Base-by-base conservation (phyloP, 1,139 yeast species). In the Meyerozyma carpophila region DNA sequence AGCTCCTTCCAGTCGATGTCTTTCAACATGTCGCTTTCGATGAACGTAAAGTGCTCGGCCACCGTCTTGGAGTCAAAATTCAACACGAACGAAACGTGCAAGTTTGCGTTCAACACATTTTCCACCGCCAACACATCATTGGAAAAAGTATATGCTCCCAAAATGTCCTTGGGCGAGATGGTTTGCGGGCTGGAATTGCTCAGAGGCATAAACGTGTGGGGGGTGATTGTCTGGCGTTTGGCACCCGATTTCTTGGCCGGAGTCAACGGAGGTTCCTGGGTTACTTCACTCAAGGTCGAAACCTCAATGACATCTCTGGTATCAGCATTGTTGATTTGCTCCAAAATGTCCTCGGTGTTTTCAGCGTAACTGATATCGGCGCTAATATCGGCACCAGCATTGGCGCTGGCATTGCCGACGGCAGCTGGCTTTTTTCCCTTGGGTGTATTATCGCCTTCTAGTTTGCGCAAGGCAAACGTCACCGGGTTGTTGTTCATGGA, bases 1-100 rank as follows among this genome's bases (percentile, higher is more conserved):
- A 91, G 71, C 54, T 89, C 96, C 57, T 83, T 84, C 98, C 98
- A 91, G 61, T 91, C 98, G 39, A 93, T 77, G 54, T 89, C 96
- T 43, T 81, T 77, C 31, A 91, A 62, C 43, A 91, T 79, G 61
- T 91, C 98, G 44, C 82, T 73, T 60, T 93, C 98, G 51, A 93
- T 86, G 43, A 86, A 61, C 0, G 98, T 91, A 62, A 93, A 73
- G 55, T 91, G 97, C 45, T 81, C 76, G 5, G 95, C 89, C 36
- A 93, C 66, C 0, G 76, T 66, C 43, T 69, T 65, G 1, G 96
- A 81, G 44, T 77, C 81, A 59, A 79, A 84, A 60, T 85, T 80
- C 53, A 91, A 70, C 37, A 91, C 75, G 58, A 91, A 91, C 3
- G 97, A 91, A 3, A 87, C 76, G 57, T 91, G 98, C 29, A 66